Conservation (phyloP, 2,329 filamentous ascomycete genomes). For the Paraconiothyrium brasiliense region DNA sequence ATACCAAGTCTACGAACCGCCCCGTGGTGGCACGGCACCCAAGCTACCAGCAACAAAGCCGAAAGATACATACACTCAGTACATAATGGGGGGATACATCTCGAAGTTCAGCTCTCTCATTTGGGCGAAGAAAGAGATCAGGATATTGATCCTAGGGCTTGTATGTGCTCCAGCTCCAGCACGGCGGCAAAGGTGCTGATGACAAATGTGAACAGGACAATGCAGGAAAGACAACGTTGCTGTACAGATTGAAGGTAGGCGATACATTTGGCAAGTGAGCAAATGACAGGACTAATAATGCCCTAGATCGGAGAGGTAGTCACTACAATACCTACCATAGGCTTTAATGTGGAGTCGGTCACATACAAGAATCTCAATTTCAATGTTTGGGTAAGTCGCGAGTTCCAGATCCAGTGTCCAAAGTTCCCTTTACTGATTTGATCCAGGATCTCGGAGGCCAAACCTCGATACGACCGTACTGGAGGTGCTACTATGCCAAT, state of each 20-base stretch:
- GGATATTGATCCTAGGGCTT: constrained; percentile 92
- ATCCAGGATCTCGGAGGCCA: constrained; percentile 88
- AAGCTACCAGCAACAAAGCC: constrained; percentile 13
- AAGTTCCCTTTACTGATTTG: not conserved
- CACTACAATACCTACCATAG: constrained; percentile 98
- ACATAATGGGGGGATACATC: constrained; percentile 45
- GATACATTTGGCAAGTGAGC: not conserved
- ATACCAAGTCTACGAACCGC: not conserved
- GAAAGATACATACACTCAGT: not conserved
- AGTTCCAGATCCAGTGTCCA: constrained; percentile 4
- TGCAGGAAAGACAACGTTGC: constrained; percentile 94
- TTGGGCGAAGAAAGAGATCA: constrained; percentile 96
- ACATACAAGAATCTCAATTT: constrained; percentile 99
- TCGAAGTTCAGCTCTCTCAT: constrained; percentile 44
- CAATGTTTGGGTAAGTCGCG: constrained; percentile 88
- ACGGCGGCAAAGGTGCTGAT: constrained; percentile 29
- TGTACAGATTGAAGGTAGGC: constrained; percentile 91
- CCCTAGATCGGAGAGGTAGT: constrained; percentile 94
- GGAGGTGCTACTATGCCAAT: constrained; percentile 99
- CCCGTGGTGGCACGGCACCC: not conserved
- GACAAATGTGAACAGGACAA: constrained; percentile 75
- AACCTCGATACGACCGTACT: constrained; percentile 98
- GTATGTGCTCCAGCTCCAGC: constrained; percentile 64
- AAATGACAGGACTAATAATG: not conserved
- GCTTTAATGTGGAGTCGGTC: constrained; percentile 98